Evolutionary conservation across 2,329 filamentous ascomycete genomes (phyloP), one percentile per base, ranked within the genome.

Genomic region (Eutypella sp.): DNA sequence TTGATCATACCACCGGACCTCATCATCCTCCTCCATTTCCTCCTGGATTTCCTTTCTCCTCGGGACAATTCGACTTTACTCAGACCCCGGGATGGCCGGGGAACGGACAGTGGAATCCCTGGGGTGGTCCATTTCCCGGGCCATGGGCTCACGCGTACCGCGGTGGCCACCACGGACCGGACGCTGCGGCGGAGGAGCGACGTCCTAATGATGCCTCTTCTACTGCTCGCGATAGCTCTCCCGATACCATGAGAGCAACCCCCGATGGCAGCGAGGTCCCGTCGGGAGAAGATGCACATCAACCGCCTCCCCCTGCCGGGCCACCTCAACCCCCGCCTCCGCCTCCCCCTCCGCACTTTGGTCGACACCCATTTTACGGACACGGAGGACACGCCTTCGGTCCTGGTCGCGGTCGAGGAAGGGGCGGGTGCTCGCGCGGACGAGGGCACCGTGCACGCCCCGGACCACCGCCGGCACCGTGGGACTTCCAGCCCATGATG

Each of bases 401-500:
- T 27, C 18, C 41, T 16, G 23, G 51, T 15, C 42, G 46, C 29
- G 41, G 44, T 10, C 44, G 50, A 18, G 48, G 57, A 37, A 47
- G 51, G 25, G 52, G 54, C 10, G 48, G 55, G 37, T 49, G 56
- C 27, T 44, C 11, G 34, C 18, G 43, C 10, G 51, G 51, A 38
- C 53, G 52, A 20, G 54, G 49, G 2, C 50, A 34, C 27, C 47
- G 47, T 18, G 56, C 52, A 11, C 53, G 56, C 40, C 47, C 50
- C 40, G 51, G 54, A 24, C 27, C 49, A 8, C 37, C 46, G 6
- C 40, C 56, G 20, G 54, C 54, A 3, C 52, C 58, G 3, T 68
- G 70, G 53, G 69, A 72, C 54, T 62, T 74, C 42, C 51, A 61
- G 20, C 61, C 59, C 27, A 51, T 72, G 52, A 65, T 74, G 60